A percentile compares a stretch with the other conserved stretches of the same genome.
These are phyloP conservation scores for Vigna angularis DNA, from an alignment of 306 rosid genomes.

Conservation along the genomic window DNA sequence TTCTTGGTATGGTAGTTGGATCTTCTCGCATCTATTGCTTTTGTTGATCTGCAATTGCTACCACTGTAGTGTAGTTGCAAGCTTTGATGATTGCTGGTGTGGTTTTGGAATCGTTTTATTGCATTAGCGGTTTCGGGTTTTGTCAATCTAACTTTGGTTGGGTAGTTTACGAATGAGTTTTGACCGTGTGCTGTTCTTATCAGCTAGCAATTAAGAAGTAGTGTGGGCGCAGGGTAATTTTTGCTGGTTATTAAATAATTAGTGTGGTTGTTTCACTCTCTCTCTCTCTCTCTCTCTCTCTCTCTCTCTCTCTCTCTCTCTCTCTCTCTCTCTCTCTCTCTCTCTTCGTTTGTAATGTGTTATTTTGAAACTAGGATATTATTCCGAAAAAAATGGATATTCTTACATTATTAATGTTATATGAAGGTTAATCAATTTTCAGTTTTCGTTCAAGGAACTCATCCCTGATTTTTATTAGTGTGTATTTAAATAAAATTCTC, in stretches of 20 bases:
- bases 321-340: not conserved
- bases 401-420: not conserved
- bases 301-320: too few species aligned
- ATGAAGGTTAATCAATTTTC: not conserved
- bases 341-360: not conserved
- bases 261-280: not conserved
- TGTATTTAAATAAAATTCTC: not conserved
- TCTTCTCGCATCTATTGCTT: not conserved
- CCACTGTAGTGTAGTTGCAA: not conserved
- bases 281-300: not conserved
- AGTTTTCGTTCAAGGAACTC: not conserved
- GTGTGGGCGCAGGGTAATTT: not conserved
- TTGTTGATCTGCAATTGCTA: not conserved
- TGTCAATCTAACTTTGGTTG: not conserved
- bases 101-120: not conserved
- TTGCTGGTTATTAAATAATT: not conserved
- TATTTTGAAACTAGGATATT: conserved; percentile 27
- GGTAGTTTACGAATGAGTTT: not conserved
- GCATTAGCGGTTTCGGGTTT: not conserved
- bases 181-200: not conserved
- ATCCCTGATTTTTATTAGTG: not conserved
- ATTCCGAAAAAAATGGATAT: not conserved
- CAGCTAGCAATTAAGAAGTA: not conserved
- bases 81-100: not conserved
- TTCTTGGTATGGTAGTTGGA: conserved; percentile 17